Conservation (phyloP, 2,329 filamentous ascomycete genomes). For the Fusarium acutatum region DNA sequence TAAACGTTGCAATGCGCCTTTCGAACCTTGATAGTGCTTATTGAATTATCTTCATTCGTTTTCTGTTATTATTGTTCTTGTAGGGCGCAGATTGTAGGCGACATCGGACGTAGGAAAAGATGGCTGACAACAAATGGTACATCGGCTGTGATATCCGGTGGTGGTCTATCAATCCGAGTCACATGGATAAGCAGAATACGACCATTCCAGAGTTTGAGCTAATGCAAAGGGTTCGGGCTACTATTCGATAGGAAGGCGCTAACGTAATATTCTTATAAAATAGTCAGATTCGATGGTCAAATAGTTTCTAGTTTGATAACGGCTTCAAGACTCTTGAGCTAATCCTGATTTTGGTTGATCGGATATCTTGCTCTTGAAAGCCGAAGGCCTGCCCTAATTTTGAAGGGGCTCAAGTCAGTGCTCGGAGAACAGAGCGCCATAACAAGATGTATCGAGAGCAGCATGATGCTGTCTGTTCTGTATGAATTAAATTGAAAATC, state of each 20-base stretch:
- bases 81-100: slow-evolving; percentile 10
- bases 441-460: background rate
- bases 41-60: background rate
- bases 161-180: background rate
- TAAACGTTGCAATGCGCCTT: background rate
- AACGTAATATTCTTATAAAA: background rate
- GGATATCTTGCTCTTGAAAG: background rate
- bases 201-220: background rate
- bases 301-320: background rate
- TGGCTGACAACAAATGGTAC: background rate
- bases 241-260: background rate
- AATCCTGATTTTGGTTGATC: background rate
- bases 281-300: slow-evolving; percentile 7
- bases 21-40: background rate
- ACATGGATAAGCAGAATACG: background rate
- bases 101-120: background rate
- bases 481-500: background rate
- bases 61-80: background rate
- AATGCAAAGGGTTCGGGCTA: background rate
- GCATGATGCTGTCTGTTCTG: background rate
- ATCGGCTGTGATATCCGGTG: background rate
- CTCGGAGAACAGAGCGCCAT: background rate
- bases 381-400: no score
- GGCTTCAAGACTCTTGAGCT: no score
- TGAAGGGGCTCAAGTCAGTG: no score